Evolutionary conservation across 225 moss, liverwort and hornwort genomes (phyloP).

Genomic region (Climacium dendroides): DNA sequence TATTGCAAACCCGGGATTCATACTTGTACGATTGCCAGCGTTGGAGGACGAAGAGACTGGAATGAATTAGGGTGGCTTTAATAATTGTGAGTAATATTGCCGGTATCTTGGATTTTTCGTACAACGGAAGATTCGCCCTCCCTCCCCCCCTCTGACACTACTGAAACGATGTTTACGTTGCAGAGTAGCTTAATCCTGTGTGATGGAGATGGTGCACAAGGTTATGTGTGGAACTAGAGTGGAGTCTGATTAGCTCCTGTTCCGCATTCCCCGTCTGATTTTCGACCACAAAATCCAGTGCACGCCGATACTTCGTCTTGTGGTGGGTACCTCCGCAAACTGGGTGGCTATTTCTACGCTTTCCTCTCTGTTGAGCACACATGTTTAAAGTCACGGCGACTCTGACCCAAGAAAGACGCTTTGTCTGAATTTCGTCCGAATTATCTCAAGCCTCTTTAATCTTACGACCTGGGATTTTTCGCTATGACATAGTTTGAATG

Average conservation of each 20-base stretch:
- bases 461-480: neutral
- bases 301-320: neutral
- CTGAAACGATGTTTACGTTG: neutral
- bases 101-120: neutral
- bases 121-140: neutral
- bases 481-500: neutral
- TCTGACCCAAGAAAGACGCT: neutral
- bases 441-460: neutral
- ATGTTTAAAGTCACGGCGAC: neutral
- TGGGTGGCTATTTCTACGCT: neutral
- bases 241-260: neutral
- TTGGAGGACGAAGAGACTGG: neutral
- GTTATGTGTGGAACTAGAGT: neutral
- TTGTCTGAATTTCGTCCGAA: neutral
- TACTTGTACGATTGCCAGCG: neutral
- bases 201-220: neutral
- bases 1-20: neutral
- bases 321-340: neutral
- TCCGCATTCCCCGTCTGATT: neutral
- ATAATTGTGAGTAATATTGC: neutral
- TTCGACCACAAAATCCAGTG: neutral
- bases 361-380: neutral
- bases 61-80: neutral
- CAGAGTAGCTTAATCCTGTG: neutral
- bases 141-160: neutral